Percentiles rank a stretch among this genome's conserved stretches.
These are phyloP conservation scores for Vaccinium darrowii DNA, from an alignment of 148 eudicot genomes.

Conservation along the genomic window DNA sequence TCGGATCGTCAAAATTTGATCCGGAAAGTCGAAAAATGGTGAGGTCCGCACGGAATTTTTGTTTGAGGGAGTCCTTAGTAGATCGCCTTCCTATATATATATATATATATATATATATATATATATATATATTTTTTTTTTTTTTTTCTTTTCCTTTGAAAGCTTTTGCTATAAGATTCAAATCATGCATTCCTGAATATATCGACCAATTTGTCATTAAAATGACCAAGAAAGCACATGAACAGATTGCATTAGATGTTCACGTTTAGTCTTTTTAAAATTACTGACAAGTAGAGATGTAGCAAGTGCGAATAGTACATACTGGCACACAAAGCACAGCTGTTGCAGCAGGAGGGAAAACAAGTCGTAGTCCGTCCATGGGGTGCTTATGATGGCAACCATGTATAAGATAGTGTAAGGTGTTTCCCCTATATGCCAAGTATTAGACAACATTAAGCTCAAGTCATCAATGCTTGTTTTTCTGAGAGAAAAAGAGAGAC, in stretches of 20 bases:
- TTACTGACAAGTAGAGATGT: not conserved
- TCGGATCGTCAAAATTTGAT: no score
- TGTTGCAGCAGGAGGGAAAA: slow-evolving; percentile 92
- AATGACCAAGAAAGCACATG: not conserved
- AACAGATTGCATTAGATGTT: not conserved
- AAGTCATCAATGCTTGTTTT: not conserved
- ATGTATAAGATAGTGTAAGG: slow-evolving; percentile 85
- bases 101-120: no score
- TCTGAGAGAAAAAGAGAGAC: slow-evolving; percentile 12
- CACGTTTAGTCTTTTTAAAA: not conserved
- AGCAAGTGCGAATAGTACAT: slow-evolving; percentile 23
- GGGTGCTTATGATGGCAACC: slow-evolving; percentile 99
- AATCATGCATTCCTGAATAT: not conserved
- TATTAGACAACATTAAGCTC: not conserved
- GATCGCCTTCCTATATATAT: no score
- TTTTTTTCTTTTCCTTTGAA: no score
- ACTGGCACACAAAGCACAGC: slow-evolving; percentile 72
- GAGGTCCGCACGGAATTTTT: no score
- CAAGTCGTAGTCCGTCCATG: slow-evolving; percentile 91
- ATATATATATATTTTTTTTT: not conserved
- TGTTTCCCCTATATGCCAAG: slow-evolving; percentile 53
- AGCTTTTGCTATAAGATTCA: not conserved
- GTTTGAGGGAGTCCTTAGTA: no score
- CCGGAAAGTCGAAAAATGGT: no score
- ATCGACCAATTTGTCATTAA: not conserved